Conservation (phyloP, 176 grass and related monocot genomes). For the Eleusine coracana region DNA sequence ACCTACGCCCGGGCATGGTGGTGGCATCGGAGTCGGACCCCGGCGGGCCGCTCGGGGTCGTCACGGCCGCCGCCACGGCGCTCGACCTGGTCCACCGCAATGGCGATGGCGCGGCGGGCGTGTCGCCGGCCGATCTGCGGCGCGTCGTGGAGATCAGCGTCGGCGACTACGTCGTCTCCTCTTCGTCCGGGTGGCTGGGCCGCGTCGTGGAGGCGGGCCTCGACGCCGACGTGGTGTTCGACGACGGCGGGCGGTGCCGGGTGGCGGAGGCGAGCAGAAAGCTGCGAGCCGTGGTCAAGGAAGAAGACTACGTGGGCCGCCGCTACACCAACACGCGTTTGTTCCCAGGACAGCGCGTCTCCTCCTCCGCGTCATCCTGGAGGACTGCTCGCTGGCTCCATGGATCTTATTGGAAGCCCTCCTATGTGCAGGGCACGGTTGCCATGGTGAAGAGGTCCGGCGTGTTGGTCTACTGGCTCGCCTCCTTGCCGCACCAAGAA, state of each 20-base stretch:
- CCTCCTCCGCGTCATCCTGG: too few relatives aligned
- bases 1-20: too few relatives aligned
- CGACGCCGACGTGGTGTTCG: background rate
- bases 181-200: too few relatives aligned
- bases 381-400: constrained; percentile 9
- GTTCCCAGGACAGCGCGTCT: background rate
- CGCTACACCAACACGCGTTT: background rate
- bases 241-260: constrained; percentile 18
- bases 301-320: background rate
- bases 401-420: constrained; percentile 16
- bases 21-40: background rate
- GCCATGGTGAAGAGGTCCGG: background rate
- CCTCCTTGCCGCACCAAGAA: background rate
- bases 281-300: fast-evolving
- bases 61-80: too few relatives aligned
- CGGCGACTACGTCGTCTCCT: too few relatives aligned
- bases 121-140: too few relatives aligned
- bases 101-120: too few relatives aligned
- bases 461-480: constrained; percentile 31
- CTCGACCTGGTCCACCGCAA: too few relatives aligned
- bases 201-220: background rate
- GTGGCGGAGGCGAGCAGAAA: background rate
- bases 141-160: too few relatives aligned
- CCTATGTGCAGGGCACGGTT: background rate
- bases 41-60: too few relatives aligned